A percentile compares a stretch with the other conserved stretches of the same genome.
Evolutionary conservation across 2,329 filamentous ascomycete genomes (phyloP).

Genomic region (Stagonosporopsis vannaccii): DNA sequence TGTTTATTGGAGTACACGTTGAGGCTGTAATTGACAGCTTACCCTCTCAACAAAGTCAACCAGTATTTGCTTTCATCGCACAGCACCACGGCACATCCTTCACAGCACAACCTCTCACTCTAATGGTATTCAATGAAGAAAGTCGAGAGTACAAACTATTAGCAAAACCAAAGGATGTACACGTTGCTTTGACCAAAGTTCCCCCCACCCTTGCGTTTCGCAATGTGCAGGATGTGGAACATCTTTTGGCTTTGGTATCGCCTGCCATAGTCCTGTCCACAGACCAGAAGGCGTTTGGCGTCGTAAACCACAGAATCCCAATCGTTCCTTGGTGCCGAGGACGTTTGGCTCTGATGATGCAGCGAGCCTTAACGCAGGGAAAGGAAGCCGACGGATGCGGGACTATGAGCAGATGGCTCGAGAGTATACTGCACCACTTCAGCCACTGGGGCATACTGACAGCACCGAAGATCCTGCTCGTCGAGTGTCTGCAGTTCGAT

Average conservation of each 20-base stretch:
- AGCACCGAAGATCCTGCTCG: background rate
- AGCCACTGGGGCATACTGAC: background rate
- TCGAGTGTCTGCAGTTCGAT: background rate
- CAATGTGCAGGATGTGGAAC: background rate
- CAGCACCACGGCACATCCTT: background rate
- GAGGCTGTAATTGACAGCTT: background rate
- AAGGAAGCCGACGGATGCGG: background rate
- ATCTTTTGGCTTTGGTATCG: background rate
- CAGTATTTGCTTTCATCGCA: background rate
- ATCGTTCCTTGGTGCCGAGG: background rate
- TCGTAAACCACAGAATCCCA: background rate
- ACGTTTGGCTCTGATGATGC: background rate
- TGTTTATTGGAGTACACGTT: background rate
- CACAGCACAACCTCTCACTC: background rate
- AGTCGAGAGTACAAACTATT: background rate
- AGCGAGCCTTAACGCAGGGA: background rate
- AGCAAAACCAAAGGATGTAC: background rate
- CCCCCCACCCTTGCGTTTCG: background rate
- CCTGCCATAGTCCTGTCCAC: background rate
- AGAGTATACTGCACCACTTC: background rate
- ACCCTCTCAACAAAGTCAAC: background rate
- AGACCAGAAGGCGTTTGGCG: background rate
- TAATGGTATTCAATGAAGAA: background rate
- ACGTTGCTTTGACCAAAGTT: background rate
- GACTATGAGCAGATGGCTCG: background rate